Evolutionary conservation across 1,284 basidiomycete genomes (phyloP).

Genomic region (Ceratobasidium sp.): DNA sequence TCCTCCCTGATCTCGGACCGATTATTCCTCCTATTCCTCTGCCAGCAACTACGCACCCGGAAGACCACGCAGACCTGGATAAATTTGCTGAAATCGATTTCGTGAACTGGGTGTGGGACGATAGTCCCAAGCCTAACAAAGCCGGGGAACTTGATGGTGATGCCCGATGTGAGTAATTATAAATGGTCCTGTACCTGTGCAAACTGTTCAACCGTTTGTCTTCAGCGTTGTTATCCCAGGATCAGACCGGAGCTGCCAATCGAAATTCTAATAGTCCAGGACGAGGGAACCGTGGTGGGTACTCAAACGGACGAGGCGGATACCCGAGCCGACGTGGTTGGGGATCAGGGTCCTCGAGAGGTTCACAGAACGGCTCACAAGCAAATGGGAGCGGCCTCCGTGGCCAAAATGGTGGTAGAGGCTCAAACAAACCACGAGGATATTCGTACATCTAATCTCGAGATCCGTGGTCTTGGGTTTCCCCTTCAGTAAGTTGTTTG

Average conservation of each 20-base stretch:
- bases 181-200: not conserved
- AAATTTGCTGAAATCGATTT: constrained; percentile 6
- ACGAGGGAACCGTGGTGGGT: not conserved
- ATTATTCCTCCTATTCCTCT: constrained; percentile 1
- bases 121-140: not conserved
- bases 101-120: constrained; percentile 18
- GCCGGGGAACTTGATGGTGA: not conserved
- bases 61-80: not conserved
- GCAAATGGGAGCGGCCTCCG: constrained; percentile 1
- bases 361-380: constrained; percentile 9
- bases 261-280: not conserved
- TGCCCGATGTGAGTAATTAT: not conserved
- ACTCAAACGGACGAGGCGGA: constrained; percentile 3
- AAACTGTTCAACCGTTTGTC: not conserved
- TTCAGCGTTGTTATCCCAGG: not conserved
- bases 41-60: not conserved
- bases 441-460: too few relatives aligned
- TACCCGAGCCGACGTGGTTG: constrained; percentile 1
- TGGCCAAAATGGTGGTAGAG: too few relatives aligned
- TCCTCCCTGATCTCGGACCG: not conserved
- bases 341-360: not conserved
- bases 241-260: not conserved
- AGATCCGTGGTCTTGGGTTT: too few relatives aligned
- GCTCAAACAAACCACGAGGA: too few relatives aligned
- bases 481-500: too few relatives aligned